Evolutionary conservation across 805 yeast genomes (phyloP), one percentile per base, ranked within the genome.

Genomic region (Metschnikowia bowlesiae): DNA sequence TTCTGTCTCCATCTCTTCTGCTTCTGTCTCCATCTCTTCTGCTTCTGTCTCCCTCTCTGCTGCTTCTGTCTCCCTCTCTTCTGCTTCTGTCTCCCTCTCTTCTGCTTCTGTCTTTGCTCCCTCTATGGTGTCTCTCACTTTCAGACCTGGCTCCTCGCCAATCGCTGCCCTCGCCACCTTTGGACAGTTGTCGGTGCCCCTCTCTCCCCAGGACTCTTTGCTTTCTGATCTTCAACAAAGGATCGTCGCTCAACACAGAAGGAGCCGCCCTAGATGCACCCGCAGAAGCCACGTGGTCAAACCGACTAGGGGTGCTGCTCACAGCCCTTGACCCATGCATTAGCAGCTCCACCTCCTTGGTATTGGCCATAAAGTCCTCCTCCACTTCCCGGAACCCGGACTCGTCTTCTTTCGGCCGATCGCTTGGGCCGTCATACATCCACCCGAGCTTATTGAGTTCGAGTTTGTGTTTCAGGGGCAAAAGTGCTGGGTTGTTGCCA

Each of bases 371-470:
- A 48, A 69, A 70, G 45, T 56, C 60, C 36, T 56, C 60, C 28
- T 58, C 64, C 47, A 65, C 62, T 42, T 71, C 74, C 16, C 65
- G 63, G 42, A 68, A 66, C 16, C 74, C 73, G 1, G 73, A 71
- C 30, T 65, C 70, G n/a, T 68, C 67, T 33, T 62, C 64, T 8
- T 54, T 62, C 6, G 59, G 56, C 1, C 54, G 60, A 6, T 55
- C 56, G 9, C 63, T 50, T 4, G 62, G 58, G 3, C 81, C 74
- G 22, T 76, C 81, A 62, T 91, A 91, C 96, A 92, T 92, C 97
- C 97, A 91, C 40, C 81, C 85, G 22, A 89, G 72, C 46, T 84
- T 79, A 48, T 76, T 70, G 29, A 73, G 52, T 53, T 69, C 68
- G 31, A 72, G 53, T 69, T 48, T 67, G 61, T 51, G 74, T 18